Base-by-base conservation (phyloP, 148 eudicot species). In the Chenopodium suecicum region DNA sequence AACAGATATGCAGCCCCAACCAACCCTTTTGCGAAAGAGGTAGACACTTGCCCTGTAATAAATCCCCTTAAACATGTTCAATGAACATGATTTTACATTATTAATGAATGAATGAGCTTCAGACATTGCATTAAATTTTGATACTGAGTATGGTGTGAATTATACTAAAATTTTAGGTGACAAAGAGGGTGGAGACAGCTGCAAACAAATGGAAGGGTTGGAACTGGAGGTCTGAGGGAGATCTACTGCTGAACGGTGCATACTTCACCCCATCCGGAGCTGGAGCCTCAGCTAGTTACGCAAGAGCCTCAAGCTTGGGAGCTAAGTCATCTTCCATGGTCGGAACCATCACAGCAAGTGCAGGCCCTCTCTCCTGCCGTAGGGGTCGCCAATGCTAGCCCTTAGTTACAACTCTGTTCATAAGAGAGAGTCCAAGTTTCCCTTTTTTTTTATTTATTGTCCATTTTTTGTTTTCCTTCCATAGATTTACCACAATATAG, bases 191-290 rank as follows among this genome's bases (percentile, higher is more conserved):
- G 50, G 92, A 92, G 12, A 88, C 97, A 12, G 87, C 80, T 80
- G 75, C 73, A 79, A 74, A 80, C 32, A 78, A 76, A 46, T 94
- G 98, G 98, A 88, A 88, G 77, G 88, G 89, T 25, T 94, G 98
- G 98, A 92, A 94, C 74, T 94, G 98, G 98, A 92, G 98, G 72
- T 92, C 98, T 4, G 98, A 94, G 80, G 98, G 98, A 4, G 98
- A 94, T 83, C 75, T 94, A 75, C 31, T 94, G 89, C 91, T 94
- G 8, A 92, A 94, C 44, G 98, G 98, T 9, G 98, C 98, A 48
- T 94, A 91, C 85, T 94, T 94, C 88, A 91, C 91, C 7, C 82
- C 92, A 76, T 94, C 98, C 44, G 98, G 98, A 10, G 95, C 91
- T 0, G 97, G 98, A 46, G 95, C 97, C 77, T 88, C 94, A 73